Evolutionary conservation across 2,329 filamentous ascomycete species (phyloP), one percentile per base, ranked within the genome.

Genomic region (Helminthosporium solani): DNA sequence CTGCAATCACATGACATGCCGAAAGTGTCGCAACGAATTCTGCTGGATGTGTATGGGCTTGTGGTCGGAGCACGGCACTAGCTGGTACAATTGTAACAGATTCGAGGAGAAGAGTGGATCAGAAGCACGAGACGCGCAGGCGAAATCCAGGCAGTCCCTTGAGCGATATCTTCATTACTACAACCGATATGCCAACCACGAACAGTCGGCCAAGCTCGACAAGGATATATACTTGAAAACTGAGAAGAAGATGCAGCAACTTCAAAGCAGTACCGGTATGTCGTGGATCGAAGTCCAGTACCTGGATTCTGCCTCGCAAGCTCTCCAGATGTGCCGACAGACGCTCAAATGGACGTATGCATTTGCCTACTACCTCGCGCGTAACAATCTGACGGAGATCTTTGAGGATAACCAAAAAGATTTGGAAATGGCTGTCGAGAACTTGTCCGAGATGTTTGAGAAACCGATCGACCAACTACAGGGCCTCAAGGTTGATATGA

Each of bases 11-110:
- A 96, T 96, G 91, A 96, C 91, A 0, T 96, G 91, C 68, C 80
- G 91, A 46, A 96, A 96, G 71, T 96, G 91, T 75, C 90, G 90
- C 64, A 86, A 96, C 65, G 91, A 96, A 65, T 96, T 99, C 65
- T 99, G 94, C 74, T 99, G 94, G 94, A 97, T 99, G 88, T 99
- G 94, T 66, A 99, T 99, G 94, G 94, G 94, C 0, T 77, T 96
- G 1, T 99, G 94, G 94, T 95, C 90, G 1, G 94, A 99, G 72
- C 94, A 99, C 68, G 94, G 94, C 53, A 99, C 92, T 3, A 96
- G 90, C 73, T 99, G 94, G 94, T 99, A 99, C 77, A 99, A 96
- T 71, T 99, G 94, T 79, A 99, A 96, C 67, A 81, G 94, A 7
- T 99, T 87, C 61, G 94, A 99, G 66, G 94, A 97, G 74, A 96